Evolutionary conservation across 257 asterid genomes (phyloP), one percentile per base, ranked within the genome.

Genomic region (Striga asiatica): DNA sequence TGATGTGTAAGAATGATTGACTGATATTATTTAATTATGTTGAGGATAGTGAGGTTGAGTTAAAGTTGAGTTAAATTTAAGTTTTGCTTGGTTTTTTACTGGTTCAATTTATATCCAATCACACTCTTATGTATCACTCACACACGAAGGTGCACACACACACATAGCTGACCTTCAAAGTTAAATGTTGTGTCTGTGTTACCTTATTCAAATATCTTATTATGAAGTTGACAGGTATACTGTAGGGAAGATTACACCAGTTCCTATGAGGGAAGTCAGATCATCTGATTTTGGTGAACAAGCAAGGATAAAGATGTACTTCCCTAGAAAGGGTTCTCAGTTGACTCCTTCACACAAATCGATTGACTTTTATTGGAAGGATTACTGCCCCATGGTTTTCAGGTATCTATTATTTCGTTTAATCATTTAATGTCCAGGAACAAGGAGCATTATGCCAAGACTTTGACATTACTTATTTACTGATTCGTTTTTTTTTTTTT

Each of bases 351-450:
- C 95, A 18, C 98, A 91, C 76, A 72, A 72, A 53, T 80, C 98
- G 8, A 48, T 82, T 5, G 85, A 87, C 72, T 91, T 91, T 72
- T 78, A 78, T 67, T 91, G 98, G 98, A 87, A 84, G 75, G 98
- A 84, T 69, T 91, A 91, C 67, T 87, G 95, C 67, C 98, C 96
- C 55, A 87, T 91, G 98, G 98, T 91, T 56, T 91, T 91, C 89
- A 91, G 96, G 98, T 91, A 74, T 50, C 53, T 58, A 48, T 47
- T 41, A 48, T 49, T 20, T 64, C 49, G 49, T 59, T 22, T 32
- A n/a, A 4, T 56, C n/a, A n/a, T n/a, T n/a, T n/a, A n/a, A 27
- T 66, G 37, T 56, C 39, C 45, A 45, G 48, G 45, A 20, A 58
- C n/a, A n/a, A n/a, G n/a, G n/a, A 48, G 32, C 32, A 27, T 14